A percentile compares a stretch with the other conserved stretches of the same genome.
These are phyloP conservation scores for Pleomassaria siparia DNA, from an alignment of 2,329 filamentous ascomycete genomes.

Conservation along the genomic window DNA sequence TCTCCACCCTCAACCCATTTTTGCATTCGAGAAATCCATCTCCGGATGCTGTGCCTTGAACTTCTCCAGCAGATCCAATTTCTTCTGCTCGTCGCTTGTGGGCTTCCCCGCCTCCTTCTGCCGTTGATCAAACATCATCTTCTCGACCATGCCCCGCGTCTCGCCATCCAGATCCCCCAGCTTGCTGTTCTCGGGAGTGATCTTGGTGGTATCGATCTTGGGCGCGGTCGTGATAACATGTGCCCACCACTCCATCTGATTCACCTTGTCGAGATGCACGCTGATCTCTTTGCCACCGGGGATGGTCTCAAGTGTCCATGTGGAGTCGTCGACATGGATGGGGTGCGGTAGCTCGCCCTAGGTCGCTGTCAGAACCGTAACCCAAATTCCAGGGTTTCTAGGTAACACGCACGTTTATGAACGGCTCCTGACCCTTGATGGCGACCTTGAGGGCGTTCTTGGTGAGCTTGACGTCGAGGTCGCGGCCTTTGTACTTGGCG, in stretches of 20 bases:
- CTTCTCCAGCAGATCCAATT: slow-evolving; percentile 84
- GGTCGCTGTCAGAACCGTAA: slow-evolving; percentile 9
- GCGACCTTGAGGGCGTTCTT: slow-evolving; percentile 76
- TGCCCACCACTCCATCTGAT: slow-evolving; percentile 98
- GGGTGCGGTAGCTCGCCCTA: slow-evolving; percentile 84
- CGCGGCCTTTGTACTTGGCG: slow-evolving; percentile 78
- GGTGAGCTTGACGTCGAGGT: slow-evolving; percentile 81
- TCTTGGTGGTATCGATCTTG: slow-evolving; percentile 93
- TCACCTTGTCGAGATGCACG: slow-evolving; percentile 90
- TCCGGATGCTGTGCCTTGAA: slow-evolving; percentile 81
- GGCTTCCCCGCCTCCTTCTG: slow-evolving; percentile 93
- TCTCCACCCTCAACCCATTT: slow-evolving; percentile 51
- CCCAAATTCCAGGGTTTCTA: not conserved
- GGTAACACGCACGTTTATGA: slow-evolving; percentile 67
- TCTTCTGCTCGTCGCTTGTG: slow-evolving; percentile 93
- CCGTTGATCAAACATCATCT: slow-evolving; percentile 99
- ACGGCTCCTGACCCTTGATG: slow-evolving; percentile 83
- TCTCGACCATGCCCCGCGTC: slow-evolving; percentile 97
- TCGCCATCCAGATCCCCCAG: slow-evolving; percentile 91
- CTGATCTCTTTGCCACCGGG: slow-evolving; percentile 70
- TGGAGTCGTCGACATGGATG: slow-evolving; percentile 81
- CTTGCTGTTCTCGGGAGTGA: slow-evolving; percentile 89
- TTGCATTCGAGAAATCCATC: slow-evolving; percentile 69
- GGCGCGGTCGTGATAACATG: slow-evolving; percentile 86
- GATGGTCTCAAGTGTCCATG: slow-evolving; percentile 83